phyloP scores from a whole-genome alignment of 352 stramenopile genomes.

The Pythium myriotylum region DNA sequence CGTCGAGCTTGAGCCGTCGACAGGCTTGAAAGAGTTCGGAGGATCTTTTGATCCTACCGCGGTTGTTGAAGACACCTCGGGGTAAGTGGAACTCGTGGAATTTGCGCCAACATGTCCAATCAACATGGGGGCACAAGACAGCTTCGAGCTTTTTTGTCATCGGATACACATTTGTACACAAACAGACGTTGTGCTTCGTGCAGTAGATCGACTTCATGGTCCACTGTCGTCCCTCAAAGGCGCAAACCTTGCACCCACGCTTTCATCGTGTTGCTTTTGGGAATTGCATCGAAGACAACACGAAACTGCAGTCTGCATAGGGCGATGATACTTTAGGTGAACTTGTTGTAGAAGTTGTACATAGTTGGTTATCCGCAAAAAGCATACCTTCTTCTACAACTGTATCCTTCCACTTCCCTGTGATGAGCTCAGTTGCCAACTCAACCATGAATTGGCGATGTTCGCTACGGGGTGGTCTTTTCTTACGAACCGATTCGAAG shows the following conservation, averaged over 20 bases:
- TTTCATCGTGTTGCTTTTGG: conserved; percentile 11
- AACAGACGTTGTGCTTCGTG: background rate
- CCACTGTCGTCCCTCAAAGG: conserved; percentile 2
- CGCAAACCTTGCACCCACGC: conserved; percentile 17
- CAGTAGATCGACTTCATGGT: conserved; percentile 21
- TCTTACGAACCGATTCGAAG: conserved; percentile 7
- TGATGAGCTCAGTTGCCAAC: conserved; percentile 25
- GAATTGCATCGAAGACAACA: background rate
- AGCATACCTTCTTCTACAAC: conserved; percentile 14
- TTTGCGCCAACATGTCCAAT: conserved; percentile 18
- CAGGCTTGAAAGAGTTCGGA: conserved; percentile 7
- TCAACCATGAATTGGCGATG: conserved; percentile 33
- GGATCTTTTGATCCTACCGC: conserved; percentile 13
- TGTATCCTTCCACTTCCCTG: conserved; percentile 26
- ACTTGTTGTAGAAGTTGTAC: background rate
- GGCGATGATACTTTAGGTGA: background rate
- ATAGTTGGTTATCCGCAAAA: conserved; percentile 9
- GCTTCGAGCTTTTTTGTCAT: background rate
- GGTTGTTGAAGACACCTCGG: conserved; percentile 3
- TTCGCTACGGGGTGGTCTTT: conserved; percentile 8
- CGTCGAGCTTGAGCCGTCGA: conserved; percentile 1
- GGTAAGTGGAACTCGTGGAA: conserved; percentile 16
- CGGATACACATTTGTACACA: background rate
- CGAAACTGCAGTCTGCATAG: conserved; percentile 1
- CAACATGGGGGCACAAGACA: conserved; percentile 5